Evolutionary conservation across 2,329 filamentous ascomycete genomes (phyloP), one percentile per base, ranked within the genome.

Genomic region (Fusarium nematophilum): DNA sequence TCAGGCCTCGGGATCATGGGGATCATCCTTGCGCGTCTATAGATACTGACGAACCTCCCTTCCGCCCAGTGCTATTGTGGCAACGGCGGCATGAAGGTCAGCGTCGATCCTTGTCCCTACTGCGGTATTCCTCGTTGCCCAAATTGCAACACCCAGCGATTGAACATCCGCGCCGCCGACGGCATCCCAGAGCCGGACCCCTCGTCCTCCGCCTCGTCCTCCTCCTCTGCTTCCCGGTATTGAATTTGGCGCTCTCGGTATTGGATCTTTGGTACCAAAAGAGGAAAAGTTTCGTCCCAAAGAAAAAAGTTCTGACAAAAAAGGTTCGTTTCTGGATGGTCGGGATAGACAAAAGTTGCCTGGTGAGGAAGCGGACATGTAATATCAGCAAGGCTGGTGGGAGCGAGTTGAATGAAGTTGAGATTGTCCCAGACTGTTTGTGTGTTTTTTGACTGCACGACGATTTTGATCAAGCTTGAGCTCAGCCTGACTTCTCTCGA

Each of bases 31-130:
- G 18, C 18, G 21, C n/a, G 18, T 3, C 17, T 34, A 45, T 45
- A 45, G 9, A 49, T 54, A 40, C 51, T 62, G 9, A 59, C 40
- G 8, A 4, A 18, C 42, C 44, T 37, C 18, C 21, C 21, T 21
- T 6, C 6, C 21, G 4, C 7, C 14, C 9, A 64, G 60, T 64
- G 57, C 15, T 52, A 33, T 27, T 64, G 60, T 4, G 51, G 58
- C 1, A 44, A 62, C 9, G 60, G 60, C 6, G 57, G 60, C 0
- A 61, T 61, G 57, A 64, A 61, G 13, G 42, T 61, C 3, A 37
- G 27, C 1, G 54, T 64, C 9, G 60, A 64, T 17, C 60, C 60
- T 1, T 64, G 60, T 9, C 60, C 60, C 0, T 29, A 48, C 9
- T 62, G 60, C 5, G 57, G 54, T 5, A 34, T 56, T 9, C 34